Evolutionary conservation across 2,329 filamentous ascomycete genomes (phyloP).

Genomic region (Exophiala alcalophila): DNA sequence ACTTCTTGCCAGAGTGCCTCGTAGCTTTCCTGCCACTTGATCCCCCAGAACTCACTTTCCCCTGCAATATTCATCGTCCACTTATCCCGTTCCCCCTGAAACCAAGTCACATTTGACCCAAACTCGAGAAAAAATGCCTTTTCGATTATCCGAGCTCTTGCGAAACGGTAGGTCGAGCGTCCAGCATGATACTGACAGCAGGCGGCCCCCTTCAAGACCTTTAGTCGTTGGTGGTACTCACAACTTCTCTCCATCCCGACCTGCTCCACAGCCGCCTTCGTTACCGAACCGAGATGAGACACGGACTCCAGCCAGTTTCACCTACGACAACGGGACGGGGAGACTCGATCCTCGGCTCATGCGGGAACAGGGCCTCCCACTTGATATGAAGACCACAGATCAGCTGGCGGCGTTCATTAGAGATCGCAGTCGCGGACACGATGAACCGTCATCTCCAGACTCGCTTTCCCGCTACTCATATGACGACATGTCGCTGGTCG

Average conservation of each 20-base stretch:
- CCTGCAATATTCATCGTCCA: no score
- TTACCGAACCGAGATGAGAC: conserved; percentile 1
- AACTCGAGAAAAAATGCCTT: neutral
- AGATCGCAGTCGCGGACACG: neutral
- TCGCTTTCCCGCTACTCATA: conserved; percentile 12
- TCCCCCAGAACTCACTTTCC: no score
- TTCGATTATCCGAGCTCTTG: neutral
- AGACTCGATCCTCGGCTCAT: conserved; percentile 12
- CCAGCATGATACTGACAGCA: no score
- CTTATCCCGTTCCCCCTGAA: no score
- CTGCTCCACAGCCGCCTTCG: conserved; percentile 2
- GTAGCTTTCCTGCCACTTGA: no score
- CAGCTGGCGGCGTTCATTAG: conserved; percentile 14
- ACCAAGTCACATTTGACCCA: no score
- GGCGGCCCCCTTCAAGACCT: no score
- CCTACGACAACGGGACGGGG: conserved; percentile 18
- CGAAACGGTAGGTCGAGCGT: neutral
- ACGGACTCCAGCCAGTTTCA: conserved; percentile 5
- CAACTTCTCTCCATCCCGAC: neutral
- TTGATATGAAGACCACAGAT: conserved; percentile 12
- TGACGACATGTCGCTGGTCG: no score
- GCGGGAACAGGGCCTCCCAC: conserved; percentile 10
- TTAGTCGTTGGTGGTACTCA: neutral
- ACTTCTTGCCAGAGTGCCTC: no score
- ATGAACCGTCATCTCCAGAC: conserved; percentile 1